Evolutionary conservation across 306 rosid species (phyloP).

Genomic region (Castanea crenata): DNA sequence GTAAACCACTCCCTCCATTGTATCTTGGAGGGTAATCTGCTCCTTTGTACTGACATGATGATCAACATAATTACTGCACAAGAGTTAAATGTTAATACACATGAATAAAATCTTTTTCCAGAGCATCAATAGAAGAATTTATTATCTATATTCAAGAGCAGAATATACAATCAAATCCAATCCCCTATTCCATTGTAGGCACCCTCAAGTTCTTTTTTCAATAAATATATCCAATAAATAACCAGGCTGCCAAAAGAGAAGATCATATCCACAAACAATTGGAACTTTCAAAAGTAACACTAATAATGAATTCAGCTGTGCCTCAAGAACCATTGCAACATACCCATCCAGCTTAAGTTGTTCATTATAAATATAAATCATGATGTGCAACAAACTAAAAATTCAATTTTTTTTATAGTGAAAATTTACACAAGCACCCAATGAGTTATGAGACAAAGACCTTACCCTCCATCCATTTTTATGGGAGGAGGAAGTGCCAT

Average conservation of each 20-base stretch:
- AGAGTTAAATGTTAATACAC: conserved; percentile 33
- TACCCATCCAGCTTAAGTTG: not conserved
- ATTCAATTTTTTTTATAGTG: too few relatives aligned
- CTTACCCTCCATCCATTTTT: too few relatives aligned
- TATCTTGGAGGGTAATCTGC: conserved; percentile 97
- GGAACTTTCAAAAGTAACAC: not conserved
- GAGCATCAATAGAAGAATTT: conserved; percentile 16
- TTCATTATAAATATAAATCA: not conserved
- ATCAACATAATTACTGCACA: conserved; percentile 89
- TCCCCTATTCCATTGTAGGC: not conserved
- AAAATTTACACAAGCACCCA: too few relatives aligned
- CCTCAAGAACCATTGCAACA: not conserved
- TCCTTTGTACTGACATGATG: conserved; percentile 93
- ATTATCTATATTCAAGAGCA: not conserved
- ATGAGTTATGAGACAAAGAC: too few relatives aligned
- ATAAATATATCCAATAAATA: not conserved
- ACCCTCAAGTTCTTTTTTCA: not conserved
- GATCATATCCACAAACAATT: not conserved
- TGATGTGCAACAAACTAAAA: not conserved
- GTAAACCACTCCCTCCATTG: conserved; percentile 91
- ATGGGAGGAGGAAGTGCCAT: too few relatives aligned
- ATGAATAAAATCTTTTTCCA: conserved; percentile 20
- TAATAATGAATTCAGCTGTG: not conserved
- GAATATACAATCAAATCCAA: not conserved
- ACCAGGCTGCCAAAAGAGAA: not conserved